Percentiles rank a stretch among this genome's conserved stretches.
Evolutionary conservation across 805 yeast species (phyloP).

Genomic region (Geotrichum ghanense): DNA sequence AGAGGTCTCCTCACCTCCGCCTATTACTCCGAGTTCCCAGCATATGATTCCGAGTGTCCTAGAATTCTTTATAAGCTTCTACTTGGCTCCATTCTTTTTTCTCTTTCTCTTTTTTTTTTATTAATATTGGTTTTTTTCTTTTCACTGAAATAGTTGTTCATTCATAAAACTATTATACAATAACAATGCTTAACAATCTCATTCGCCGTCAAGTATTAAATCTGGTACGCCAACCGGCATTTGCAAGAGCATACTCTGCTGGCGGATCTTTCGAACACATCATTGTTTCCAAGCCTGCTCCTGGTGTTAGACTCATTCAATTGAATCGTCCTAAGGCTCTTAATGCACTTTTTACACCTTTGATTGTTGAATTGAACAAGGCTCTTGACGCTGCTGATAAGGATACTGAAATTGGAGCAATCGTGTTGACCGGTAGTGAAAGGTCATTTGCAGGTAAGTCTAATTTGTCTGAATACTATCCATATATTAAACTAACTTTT

Average conservation of each 20-base stretch:
- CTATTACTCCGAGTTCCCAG: no score
- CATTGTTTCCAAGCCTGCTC: constrained; percentile 28
- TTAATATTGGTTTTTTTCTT: no score
- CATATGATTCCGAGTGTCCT: no score
- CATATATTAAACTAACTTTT: background rate
- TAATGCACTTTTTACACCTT: constrained; percentile 30
- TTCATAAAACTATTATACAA: no score
- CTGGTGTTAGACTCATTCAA: constrained; percentile 30
- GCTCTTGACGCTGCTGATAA: constrained; percentile 28
- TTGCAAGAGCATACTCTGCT: constrained; percentile 11
- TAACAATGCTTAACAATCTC: background rate
- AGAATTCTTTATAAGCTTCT: no score
- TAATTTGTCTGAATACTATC: constrained; percentile 5
- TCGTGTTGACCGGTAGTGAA: constrained; percentile 36
- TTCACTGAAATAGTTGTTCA: no score
- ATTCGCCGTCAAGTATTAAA: background rate
- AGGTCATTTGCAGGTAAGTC: constrained; percentile 33
- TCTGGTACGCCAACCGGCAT: background rate
- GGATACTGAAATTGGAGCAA: constrained; percentile 32
- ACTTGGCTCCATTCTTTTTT: no score
- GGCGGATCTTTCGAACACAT: constrained; percentile 26
- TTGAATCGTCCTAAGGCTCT: constrained; percentile 36
- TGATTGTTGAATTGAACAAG: constrained; percentile 28
- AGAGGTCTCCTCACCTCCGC: no score
- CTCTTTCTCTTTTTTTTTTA: no score